Base-by-base conservation (phyloP, 2,329 filamentous ascomycete species). In the Colletotrichum endophyticum region DNA sequence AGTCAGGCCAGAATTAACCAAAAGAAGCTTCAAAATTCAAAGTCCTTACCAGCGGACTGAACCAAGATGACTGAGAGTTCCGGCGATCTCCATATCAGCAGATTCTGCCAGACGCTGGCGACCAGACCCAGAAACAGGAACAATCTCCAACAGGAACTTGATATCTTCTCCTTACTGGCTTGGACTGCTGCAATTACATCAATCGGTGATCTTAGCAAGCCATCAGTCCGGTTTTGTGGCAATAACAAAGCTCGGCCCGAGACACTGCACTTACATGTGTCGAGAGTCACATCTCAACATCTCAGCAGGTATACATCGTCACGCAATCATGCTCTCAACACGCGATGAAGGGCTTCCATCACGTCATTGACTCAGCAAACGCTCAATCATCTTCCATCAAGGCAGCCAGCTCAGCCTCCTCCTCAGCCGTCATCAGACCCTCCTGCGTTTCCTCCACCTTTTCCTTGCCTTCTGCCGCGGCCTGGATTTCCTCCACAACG, bases 391-490 rank as follows among this genome's bases (percentile, higher is more conserved):
- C 93, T 73, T 93, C 95, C 95, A 99, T 95, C 83, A 99, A 86
- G 78, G 96, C 97, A 16, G 95, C 96, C 78, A 99, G 88, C 84
- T 99, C 97, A 6, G 94, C 94, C 84, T 99, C 96, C 84, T 99
- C 97, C 80, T 99, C 96, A 15, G 92, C 94, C 7, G 96, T 98
- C 85, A 98, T 87, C 81, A 93, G 77, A 53, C 88, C 87, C 70
- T 90, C 89, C 69, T 86, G 86, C 78, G 83, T 83, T 78, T 85
- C 86, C 39, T 84, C 84, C 79, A 83, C 82, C 74, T 88, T 84
- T 73, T 87, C 86, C 79, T 62, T 63, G 9, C 68, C 57, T 79
- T 91, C 90, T 72, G 84, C 82, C 67, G 87, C 88, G 79, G 89
- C 84, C 62, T 82, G 78, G 4, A 87, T 87, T 79, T 85, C 87